A percentile compares a stretch with the other conserved stretches of the same genome.
These are phyloP conservation scores for Fusarium euwallaceae DNA, from an alignment of 2,329 filamentous ascomycete genomes.

Conservation along the genomic window DNA sequence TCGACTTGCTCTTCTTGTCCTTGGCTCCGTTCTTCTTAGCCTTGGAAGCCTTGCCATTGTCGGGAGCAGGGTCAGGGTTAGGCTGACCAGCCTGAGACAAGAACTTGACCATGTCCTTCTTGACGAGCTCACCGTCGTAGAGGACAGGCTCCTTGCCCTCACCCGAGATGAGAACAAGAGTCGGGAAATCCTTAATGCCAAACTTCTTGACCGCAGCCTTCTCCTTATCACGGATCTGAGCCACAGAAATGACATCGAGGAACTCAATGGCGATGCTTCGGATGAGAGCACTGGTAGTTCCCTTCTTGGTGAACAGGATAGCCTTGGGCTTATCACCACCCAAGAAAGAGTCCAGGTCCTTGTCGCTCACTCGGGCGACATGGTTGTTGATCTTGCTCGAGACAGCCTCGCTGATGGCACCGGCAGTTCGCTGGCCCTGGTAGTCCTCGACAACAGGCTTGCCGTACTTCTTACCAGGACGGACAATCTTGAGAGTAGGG, in stretches of 20 bases:
- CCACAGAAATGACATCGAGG: slow-evolving; percentile 81
- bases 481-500: slow-evolving; percentile 94
- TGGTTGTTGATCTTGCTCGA: slow-evolving; percentile 92
- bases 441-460: slow-evolving; percentile 92
- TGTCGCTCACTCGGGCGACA: slow-evolving; percentile 84
- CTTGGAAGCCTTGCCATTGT: slow-evolving; percentile 56
- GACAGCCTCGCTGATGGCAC: slow-evolving; percentile 88
- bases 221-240: slow-evolving; percentile 88
- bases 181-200: slow-evolving; percentile 82
- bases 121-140: slow-evolving; percentile 88
- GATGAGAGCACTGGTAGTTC: slow-evolving; percentile 84
- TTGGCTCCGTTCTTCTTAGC: slow-evolving; percentile 56
- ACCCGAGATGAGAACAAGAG: slow-evolving; percentile 82
- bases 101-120: slow-evolving; percentile 84
- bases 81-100: slow-evolving; percentile 82
- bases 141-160: slow-evolving; percentile 75
- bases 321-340: slow-evolving; percentile 82
- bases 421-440: slow-evolving; percentile 84
- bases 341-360: slow-evolving; percentile 82
- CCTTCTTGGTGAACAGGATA: slow-evolving; percentile 94
- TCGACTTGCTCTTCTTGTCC: slow-evolving; percentile 46
- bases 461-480: slow-evolving; percentile 82
- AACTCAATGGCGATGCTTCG: slow-evolving; percentile 93
- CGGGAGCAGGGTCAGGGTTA: slow-evolving; percentile 77
- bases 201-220: slow-evolving; percentile 78